Base-by-base conservation (phyloP, 169 alveolate genomes). In the Plasmodium gallinaceum region DNA sequence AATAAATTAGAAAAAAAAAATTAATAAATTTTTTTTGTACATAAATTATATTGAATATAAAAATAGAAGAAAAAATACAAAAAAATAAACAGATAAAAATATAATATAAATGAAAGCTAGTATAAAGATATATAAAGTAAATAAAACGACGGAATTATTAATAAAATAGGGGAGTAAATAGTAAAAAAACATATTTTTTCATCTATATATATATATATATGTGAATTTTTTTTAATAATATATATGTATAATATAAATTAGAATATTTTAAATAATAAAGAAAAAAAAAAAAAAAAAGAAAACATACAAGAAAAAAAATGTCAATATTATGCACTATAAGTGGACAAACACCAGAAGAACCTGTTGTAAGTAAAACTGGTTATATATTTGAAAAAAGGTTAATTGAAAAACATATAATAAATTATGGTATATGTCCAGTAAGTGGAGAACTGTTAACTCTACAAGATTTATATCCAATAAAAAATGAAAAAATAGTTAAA, bases 321-420 rank as follows among this genome's bases (percentile, higher is more conserved):
- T 75, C 97, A 12, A 76, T 95, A 37, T 60, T 95, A 5, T 95
- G 97, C 83, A 76, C 97, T n/a, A 95, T 95, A 48, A 94, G 96
- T 76, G 97, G 97, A 87, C 96, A 92, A 24, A 92, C 88, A 88
- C 97, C 97, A 26, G 96, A 95, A 73, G 96, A 95, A 39, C 97
- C 97, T 24, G 95, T 94, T 48, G 90, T 95, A 60, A 93, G 97
- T 65, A 94, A 92, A 65, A 95, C 97, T 2, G 97, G 97, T 2
- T 95, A 95, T 69, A 93, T 95, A 20, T 95, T 95, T 74, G 97
- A 95, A 75, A 76, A 95, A 26, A 86, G 96, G 14, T 88, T 95
- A 12, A 95, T 95, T 7, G 97, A 95, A 54, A 95, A 95, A 52
- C 96, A 95, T 66, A 90, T 95, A n/a, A 73, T 72, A 58, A 95